Base-by-base conservation (phyloP, 139 green algal species). In the Micromonas pusilla region DNA sequence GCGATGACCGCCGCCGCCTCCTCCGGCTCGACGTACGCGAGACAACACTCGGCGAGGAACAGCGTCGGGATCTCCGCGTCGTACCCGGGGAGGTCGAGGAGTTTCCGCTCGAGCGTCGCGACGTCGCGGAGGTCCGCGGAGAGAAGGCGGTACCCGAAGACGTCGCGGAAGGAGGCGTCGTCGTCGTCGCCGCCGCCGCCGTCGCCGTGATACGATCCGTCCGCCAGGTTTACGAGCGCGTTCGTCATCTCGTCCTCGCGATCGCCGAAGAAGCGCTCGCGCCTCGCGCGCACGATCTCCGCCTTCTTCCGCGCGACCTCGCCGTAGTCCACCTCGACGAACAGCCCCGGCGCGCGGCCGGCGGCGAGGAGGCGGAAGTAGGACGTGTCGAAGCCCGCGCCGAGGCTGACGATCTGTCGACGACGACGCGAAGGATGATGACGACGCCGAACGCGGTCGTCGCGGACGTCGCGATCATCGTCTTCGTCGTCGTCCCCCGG, bases 361-460 rank as follows among this genome's bases (percentile, higher is more conserved):
- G 1, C 32, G n/a, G 13, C n/a, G 23, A 31, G 28, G 23, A 70
- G 31, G 20, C 63, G 23, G 28, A 32, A 70, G 28, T 34, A 70
- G 37, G 28, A 36, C 68, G 68, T 75, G 33, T 75, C 68, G 9
- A 39, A 75, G 20, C 68, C 68, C 3, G 37, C 26, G 19, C 68
- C 68, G 19, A 75, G 13, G 25, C 62, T 60, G 3, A 75, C 30
- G 16, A 70, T 34, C 6, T 70, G 63, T 34, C n/a, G n/a, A n/a
- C n/a, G n/a, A n/a, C n/a, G n/a, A n/a, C n/a, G n/a, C n/a, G n/a
- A n/a, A n/a, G n/a, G n/a, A n/a, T n/a, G n/a, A n/a, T n/a, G n/a
- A n/a, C n/a, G n/a, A n/a, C n/a, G n/a, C 26, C 26, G 23, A 25
- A 23, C 23, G n/a, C n/a, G 1, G n/a, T 65, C 6, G 31, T 34